phyloP scores from a whole-genome alignment of 768 basidiomycete species.

The Russula foetens region DNA sequence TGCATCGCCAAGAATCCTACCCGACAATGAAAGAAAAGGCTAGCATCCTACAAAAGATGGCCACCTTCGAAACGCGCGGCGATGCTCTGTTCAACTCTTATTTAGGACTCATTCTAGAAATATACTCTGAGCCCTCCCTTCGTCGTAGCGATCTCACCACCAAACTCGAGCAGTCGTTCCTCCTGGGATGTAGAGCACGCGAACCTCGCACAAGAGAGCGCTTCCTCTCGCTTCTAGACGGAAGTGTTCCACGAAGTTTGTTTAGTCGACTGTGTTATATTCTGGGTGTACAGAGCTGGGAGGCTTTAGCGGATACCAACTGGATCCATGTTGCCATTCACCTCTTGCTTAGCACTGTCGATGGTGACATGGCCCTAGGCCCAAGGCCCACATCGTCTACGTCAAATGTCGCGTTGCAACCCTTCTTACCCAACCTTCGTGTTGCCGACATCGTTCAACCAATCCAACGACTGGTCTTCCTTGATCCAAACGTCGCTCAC shows the following conservation, averaged over 20 bases:
- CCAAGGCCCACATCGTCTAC: conserved; percentile 34
- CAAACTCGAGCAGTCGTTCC: conserved; percentile 86
- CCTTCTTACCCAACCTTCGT: conserved; percentile 38
- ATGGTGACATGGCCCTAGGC: conserved; percentile 35
- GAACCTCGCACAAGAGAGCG: conserved; percentile 70
- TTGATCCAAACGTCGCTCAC: conserved; percentile 71
- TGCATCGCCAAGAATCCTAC: conserved; percentile 74
- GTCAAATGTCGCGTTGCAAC: conserved; percentile 27
- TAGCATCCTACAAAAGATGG: conserved; percentile 81
- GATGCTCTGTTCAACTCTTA: conserved; percentile 78
- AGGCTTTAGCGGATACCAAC: conserved; percentile 81
- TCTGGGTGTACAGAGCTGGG: conserved; percentile 92
- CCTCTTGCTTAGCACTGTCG: conserved; percentile 73
- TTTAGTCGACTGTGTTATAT: conserved; percentile 81
- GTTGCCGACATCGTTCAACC: conserved; percentile 56
- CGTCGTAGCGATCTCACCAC: conserved; percentile 91
- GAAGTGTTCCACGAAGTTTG: conserved; percentile 78
- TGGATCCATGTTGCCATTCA: conserved; percentile 93
- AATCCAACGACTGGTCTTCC: conserved; percentile 73
- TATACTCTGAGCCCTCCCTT: conserved; percentile 81
- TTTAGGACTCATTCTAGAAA: conserved; percentile 84
- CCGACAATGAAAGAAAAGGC: conserved; percentile 97
- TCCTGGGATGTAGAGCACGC: conserved; percentile 82
- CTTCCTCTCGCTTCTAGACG: conserved; percentile 86
- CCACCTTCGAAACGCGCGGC: conserved; percentile 66